Percentiles rank a stretch among this genome's conserved stretches.
Evolutionary conservation across 75 land plant genomes (phyloP).

Genomic region (Adiantum capillusveneris): DNA sequence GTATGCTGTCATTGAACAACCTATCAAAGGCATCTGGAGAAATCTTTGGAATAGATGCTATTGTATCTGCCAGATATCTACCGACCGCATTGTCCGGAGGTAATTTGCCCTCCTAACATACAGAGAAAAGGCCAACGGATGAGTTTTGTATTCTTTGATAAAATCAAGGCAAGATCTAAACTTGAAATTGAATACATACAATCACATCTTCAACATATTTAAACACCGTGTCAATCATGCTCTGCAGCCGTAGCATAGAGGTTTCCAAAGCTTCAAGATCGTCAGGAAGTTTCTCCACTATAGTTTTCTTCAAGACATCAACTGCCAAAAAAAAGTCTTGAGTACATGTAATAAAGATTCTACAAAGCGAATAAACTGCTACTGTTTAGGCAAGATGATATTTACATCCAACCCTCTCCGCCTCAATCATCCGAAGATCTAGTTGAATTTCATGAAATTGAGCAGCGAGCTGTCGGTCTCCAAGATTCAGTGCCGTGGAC

Average conservation of each 20-base stretch:
- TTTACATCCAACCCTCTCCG: slow-evolving; percentile 93
- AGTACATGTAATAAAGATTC: no score
- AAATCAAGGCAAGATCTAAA: background rate
- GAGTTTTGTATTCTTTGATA: no score
- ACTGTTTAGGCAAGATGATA: background rate
- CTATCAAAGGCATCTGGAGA: slow-evolving; percentile 78
- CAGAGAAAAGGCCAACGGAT: background rate
- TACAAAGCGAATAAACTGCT: slow-evolving; percentile 2
- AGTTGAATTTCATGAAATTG: slow-evolving; percentile 96
- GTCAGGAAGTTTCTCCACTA: slow-evolving; percentile 84
- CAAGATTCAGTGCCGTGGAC: slow-evolving; percentile 67
- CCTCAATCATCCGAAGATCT: slow-evolving; percentile 88
- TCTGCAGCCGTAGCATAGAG: slow-evolving; percentile 61
- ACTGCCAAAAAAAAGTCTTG: slow-evolving; percentile 32
- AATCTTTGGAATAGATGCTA: slow-evolving; percentile 74
- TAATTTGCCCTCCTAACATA: slow-evolving; percentile 56
- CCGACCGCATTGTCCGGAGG: slow-evolving; percentile 75
- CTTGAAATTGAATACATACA: slow-evolving; percentile 28
- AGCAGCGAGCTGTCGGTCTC: slow-evolving; percentile 85
- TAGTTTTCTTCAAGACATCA: slow-evolving; percentile 80
- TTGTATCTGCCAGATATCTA: slow-evolving; percentile 64
- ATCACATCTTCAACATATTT: slow-evolving; percentile 93
- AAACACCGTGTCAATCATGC: slow-evolving; percentile 67
- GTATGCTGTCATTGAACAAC: slow-evolving; percentile 87
- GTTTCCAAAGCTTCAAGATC: slow-evolving; percentile 95